A percentile compares a stretch with the other conserved stretches of the same genome.
Conservation (phyloP, 2,329 filamentous ascomycete species). For the Claviceps pazoutovae region DNA sequence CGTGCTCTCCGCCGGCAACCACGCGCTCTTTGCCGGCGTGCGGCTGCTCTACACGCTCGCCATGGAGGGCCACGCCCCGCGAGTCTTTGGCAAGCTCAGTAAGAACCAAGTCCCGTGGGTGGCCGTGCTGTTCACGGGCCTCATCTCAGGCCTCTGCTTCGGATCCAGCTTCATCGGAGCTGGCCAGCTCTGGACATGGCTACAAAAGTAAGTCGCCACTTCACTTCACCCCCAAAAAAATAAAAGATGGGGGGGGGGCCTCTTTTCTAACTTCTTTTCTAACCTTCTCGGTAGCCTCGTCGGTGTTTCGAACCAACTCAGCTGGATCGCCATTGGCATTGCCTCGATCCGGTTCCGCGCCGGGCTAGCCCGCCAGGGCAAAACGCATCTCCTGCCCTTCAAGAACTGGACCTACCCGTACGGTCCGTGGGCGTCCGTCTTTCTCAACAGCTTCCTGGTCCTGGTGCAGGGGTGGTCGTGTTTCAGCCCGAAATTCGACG, state of each 20-base stretch:
- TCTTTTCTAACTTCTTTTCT: background rate
- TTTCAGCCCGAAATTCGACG: conserved; percentile 44
- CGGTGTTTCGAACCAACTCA: conserved; percentile 53
- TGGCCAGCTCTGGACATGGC: conserved; percentile 51
- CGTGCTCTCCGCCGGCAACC: conserved; percentile 24
- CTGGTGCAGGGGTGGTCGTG: conserved; percentile 50
- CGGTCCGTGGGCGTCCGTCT: conserved; percentile 41
- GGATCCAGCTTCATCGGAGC: conserved; percentile 52
- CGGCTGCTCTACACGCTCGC: conserved; percentile 23
- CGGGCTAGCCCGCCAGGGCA: conserved; percentile 41
- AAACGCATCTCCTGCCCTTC: conserved; percentile 47
- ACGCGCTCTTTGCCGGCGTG: conserved; percentile 22
- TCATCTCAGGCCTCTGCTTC: conserved; percentile 48
- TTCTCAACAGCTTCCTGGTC: conserved; percentile 45
- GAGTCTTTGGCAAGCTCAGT: conserved; percentile 31
- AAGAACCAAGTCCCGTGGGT: conserved; percentile 24
- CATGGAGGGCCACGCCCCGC: conserved; percentile 37
- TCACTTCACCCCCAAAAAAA: background rate
- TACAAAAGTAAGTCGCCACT: conserved; percentile 39
- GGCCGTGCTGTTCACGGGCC: conserved; percentile 33
- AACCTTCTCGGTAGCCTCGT: conserved; percentile 32
- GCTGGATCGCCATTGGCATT: conserved; percentile 51
- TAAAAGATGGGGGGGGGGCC: background rate
- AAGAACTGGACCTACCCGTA: conserved; percentile 54
- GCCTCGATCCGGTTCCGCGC: conserved; percentile 51